A percentile compares a stretch with the other conserved stretches of the same genome.
Conservation (phyloP, 179 eudicot genomes). For the Beta macrorhiza region DNA sequence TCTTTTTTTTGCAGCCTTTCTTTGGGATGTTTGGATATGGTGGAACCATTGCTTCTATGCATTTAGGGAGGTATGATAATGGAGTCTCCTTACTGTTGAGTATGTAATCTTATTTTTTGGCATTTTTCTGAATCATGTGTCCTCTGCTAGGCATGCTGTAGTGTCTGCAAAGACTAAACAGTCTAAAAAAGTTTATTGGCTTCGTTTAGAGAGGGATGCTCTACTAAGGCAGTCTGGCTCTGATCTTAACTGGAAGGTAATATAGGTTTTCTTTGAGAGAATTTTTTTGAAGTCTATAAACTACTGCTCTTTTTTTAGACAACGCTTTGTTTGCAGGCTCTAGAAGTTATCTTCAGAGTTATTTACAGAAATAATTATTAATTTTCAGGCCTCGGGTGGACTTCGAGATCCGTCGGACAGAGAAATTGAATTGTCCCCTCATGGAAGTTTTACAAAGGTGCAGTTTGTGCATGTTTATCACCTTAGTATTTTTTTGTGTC, state of each 20-base stretch:
- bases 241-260: conserved; percentile 58
- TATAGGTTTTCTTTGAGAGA: conserved; percentile 2
- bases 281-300: not conserved
- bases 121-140: not conserved
- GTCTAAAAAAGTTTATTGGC: conserved; percentile 49
- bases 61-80: conserved; percentile 58
- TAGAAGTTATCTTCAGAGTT: not conserved
- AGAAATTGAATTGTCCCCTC: conserved; percentile 48
- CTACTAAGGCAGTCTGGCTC: conserved; percentile 46
- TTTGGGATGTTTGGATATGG: conserved; percentile 92
- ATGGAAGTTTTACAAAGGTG: conserved; percentile 73
- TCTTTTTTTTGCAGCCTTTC: conserved; percentile 47
- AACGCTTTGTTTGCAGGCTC: not conserved
- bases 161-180: conserved; percentile 63
- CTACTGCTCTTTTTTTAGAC: not conserved
- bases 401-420: conserved; percentile 45
- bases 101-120: conserved; percentile 3
- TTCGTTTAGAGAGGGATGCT: conserved; percentile 58
- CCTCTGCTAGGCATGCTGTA: conserved; percentile 43
- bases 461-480: not conserved
- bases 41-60: conserved; percentile 73
- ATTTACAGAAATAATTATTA: not conserved
- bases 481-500: not conserved
- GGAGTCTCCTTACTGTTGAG: not conserved
- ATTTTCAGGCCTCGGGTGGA: conserved; percentile 58